phyloP scores from a whole-genome alignment of 495 filamentous ascomycete species.

The Podospora australis region DNA sequence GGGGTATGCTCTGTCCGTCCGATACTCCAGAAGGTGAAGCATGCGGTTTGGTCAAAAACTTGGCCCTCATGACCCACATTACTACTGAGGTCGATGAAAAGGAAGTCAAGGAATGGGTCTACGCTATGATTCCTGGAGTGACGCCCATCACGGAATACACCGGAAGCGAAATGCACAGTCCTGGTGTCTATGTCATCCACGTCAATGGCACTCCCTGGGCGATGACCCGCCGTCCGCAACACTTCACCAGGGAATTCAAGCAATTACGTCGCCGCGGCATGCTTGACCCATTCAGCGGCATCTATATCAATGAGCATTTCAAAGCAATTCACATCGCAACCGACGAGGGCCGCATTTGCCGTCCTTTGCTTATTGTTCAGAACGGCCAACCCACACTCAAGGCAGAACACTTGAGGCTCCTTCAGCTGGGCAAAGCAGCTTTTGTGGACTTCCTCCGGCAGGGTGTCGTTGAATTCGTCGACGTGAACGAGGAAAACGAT shows the following conservation, averaged over 20 bases:
- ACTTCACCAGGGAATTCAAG: slow-evolving; percentile 77
- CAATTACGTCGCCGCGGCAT: slow-evolving; percentile 77
- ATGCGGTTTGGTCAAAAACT: slow-evolving; percentile 95
- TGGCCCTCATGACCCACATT: slow-evolving; percentile 98
- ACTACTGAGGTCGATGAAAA: slow-evolving; percentile 92
- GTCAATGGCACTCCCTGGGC: slow-evolving; percentile 92
- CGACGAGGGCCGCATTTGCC: slow-evolving; percentile 91
- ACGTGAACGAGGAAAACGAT: slow-evolving; percentile 98
- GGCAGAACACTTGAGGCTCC: slow-evolving; percentile 62
- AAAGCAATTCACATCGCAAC: slow-evolving; percentile 90
- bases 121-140: slow-evolving; percentile 59
- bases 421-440: slow-evolving; percentile 71
- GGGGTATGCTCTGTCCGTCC: slow-evolving; percentile 93
- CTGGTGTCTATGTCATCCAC: slow-evolving; percentile 82
- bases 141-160: slow-evolving; percentile 55
- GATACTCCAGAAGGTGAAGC: slow-evolving; percentile 98
- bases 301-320: slow-evolving; percentile 90
- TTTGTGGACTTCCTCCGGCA: slow-evolving; percentile 90
- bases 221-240: slow-evolving; percentile 71
- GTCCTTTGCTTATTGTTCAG: slow-evolving; percentile 90
- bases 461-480: slow-evolving; percentile 90
- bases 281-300: slow-evolving; percentile 90
- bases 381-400: slow-evolving; percentile 73
- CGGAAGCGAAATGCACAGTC: slow-evolving; percentile 75
- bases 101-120: slow-evolving; percentile 73